phyloP scores from a whole-genome alignment of 1,284 basidiomycete species.

The Termitomyces sp. region DNA sequence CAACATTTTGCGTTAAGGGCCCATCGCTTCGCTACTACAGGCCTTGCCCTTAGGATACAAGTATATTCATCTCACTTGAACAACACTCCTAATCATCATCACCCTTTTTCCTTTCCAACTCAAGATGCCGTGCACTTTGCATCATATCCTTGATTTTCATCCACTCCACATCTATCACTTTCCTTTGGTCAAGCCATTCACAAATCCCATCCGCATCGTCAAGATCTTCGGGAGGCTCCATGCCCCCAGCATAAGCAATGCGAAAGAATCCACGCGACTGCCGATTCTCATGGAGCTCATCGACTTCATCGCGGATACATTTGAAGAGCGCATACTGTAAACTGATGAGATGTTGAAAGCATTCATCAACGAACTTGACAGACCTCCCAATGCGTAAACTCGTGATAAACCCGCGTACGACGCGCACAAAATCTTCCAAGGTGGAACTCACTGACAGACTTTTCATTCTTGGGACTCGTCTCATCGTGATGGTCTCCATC shows the following conservation, averaged over 20 bases:
- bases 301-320: conserved; percentile 49
- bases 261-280: conserved; percentile 44
- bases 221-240: conserved; percentile 56
- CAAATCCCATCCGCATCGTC: conserved; percentile 70
- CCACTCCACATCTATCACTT: conserved; percentile 66
- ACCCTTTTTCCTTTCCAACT: conserved; percentile 43
- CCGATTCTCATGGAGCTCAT: conserved; percentile 36
- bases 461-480: conserved; percentile 21
- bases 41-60: no score
- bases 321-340: conserved; percentile 55
- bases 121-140: conserved; percentile 63
- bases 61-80: not conserved
- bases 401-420: conserved; percentile 66
- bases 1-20: no score
- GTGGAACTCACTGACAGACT: conserved; percentile 36
- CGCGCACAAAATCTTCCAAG: conserved; percentile 74
- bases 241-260: conserved; percentile 48
- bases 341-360: conserved; percentile 1
- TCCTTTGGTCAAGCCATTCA: conserved; percentile 75
- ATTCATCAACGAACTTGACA: conserved; percentile 18
- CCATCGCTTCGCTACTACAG: no score
- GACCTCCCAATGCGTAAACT: conserved; percentile 85
- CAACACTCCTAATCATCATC: conserved; percentile 25
- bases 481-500: conserved; percentile 28
- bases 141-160: conserved; percentile 63